Evolutionary conservation across 1,284 basidiomycete species (phyloP).

Genomic region (Mrakiaceae sp.): DNA sequence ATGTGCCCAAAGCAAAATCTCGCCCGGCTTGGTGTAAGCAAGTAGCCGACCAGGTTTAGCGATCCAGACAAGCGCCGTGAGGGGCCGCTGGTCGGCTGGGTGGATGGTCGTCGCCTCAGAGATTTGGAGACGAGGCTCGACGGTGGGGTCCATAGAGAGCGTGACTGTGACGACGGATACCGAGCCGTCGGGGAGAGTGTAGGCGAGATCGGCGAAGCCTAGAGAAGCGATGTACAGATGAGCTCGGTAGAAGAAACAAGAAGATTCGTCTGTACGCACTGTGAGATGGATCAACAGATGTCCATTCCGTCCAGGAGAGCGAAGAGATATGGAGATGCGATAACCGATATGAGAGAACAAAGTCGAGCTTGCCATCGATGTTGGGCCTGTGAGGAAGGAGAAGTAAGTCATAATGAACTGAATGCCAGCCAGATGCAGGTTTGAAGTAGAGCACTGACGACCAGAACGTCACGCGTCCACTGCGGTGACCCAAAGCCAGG

Average conservation of each 20-base stretch:
- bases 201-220: conserved; percentile 3
- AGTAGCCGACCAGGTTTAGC: neutral
- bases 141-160: neutral
- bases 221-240: neutral
- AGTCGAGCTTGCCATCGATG: neutral
- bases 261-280: neutral
- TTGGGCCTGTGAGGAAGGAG: neutral
- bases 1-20: conserved; percentile 1
- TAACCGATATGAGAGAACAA: neutral
- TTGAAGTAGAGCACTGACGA: neutral
- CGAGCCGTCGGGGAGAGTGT: conserved; percentile 1
- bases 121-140: neutral
- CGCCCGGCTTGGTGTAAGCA: neutral
- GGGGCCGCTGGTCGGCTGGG: neutral
- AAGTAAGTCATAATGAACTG: neutral
- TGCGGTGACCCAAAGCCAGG: no score
- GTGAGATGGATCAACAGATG: neutral
- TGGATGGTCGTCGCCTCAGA: neutral
- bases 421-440: conserved; percentile 5
- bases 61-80: neutral
- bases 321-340: conserved; percentile 3
- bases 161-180: neutral
- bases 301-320: conserved; percentile 5
- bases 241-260: neutral
- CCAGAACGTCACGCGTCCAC: no score